phyloP scores from a whole-genome alignment of 306 rosid species.

The Crotalaria pallida region DNA sequence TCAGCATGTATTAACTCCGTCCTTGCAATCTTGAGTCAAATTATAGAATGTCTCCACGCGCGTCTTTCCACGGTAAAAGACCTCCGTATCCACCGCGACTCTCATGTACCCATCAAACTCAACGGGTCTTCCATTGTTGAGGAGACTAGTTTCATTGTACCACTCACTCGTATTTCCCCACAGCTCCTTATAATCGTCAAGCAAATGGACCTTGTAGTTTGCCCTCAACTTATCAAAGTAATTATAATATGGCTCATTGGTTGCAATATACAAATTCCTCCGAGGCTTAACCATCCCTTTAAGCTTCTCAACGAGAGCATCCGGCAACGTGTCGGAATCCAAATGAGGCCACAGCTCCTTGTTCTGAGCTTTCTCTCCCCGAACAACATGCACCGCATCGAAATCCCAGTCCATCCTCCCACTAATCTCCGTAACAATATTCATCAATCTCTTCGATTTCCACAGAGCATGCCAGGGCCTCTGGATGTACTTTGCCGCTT shows the following conservation, averaged over 20 bases:
- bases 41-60: constrained; percentile 86
- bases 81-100: constrained; percentile 95
- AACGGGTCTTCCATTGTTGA: constrained; percentile 74
- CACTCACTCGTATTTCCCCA: constrained; percentile 92
- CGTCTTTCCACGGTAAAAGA: constrained; percentile 80
- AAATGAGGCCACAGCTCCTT: constrained; percentile 92
- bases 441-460: constrained; percentile 98
- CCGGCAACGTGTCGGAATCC: constrained; percentile 81
- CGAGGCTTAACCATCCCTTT: constrained; percentile 74
- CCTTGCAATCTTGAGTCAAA: constrained; percentile 93
- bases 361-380: constrained; percentile 88
- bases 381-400: constrained; percentile 85
- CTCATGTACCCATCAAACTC: constrained; percentile 99
- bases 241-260: constrained; percentile 87
- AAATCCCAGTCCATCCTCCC: constrained; percentile 98
- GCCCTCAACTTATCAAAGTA: constrained; percentile 92
- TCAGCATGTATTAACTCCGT: constrained; percentile 92
- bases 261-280: constrained; percentile 87
- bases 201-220: constrained; percentile 81
- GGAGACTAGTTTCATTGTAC: constrained; percentile 67
- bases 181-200: constrained; percentile 84
- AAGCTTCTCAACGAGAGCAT: constrained; percentile 61
- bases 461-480: constrained; percentile 97
- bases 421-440: constrained; percentile 81
- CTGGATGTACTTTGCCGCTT: constrained; percentile 74